These are phyloP conservation scores for Trichaptum fuscoviolaceum DNA, from an alignment of 768 basidiomycete species.

Conservation along the genomic window DNA sequence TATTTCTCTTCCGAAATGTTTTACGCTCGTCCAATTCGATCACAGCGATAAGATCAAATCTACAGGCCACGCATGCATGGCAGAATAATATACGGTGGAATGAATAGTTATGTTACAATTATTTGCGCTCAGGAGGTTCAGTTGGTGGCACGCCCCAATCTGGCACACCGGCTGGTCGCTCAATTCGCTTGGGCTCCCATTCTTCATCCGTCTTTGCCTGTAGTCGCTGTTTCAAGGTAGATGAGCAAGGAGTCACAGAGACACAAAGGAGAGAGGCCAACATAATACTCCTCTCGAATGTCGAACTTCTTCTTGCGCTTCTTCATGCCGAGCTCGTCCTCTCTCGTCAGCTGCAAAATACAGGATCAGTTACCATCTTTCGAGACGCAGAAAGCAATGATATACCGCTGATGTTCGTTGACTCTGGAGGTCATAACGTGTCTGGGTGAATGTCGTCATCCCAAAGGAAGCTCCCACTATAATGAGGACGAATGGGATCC, in stretches of 20 bases:
- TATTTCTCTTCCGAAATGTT: neutral
- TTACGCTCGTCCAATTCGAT: neutral
- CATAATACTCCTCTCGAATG: conserved; percentile 93
- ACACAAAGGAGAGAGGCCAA: conserved; percentile 38
- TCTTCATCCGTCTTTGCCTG: conserved; percentile 58
- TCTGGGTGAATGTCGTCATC: conserved; percentile 79
- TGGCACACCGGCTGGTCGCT: conserved; percentile 79
- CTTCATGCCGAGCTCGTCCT: conserved; percentile 72
- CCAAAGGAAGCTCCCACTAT: conserved; percentile 87
- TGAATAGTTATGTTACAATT: neutral
- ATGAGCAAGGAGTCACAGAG: neutral
- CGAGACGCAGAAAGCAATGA: neutral
- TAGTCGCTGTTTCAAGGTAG: conserved; percentile 44
- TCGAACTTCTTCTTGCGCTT: conserved; percentile 77
- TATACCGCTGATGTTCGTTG: conserved; percentile 60
- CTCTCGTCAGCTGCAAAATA: conserved; percentile 53
- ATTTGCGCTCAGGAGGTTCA: conserved; percentile 32
- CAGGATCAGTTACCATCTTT: neutral
- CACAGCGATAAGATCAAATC: neutral
- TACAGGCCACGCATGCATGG: neutral
- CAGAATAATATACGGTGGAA: neutral
- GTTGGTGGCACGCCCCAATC: conserved; percentile 89
- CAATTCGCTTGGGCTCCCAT: conserved; percentile 85
- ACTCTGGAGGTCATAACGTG: conserved; percentile 84
- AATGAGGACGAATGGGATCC: conserved; percentile 78